These are phyloP conservation scores for Chernovozyma sophiae-reginae DNA, from an alignment of 1,139 yeast genomes.

Conservation along the genomic window DNA sequence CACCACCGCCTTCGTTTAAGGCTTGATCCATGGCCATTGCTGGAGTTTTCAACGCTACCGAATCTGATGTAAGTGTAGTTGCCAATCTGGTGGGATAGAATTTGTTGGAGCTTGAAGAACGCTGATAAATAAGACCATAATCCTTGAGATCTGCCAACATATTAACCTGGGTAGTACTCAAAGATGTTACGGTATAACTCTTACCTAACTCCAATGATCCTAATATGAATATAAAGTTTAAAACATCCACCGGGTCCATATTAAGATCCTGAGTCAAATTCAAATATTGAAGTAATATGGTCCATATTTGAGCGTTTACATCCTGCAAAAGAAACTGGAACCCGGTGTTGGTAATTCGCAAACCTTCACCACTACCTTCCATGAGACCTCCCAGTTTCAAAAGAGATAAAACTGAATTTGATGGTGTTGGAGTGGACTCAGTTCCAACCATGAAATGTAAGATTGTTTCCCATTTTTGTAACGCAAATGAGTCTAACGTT, in stretches of 20 bases:
- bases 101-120: slow-evolving; percentile 53
- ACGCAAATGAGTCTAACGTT: slow-evolving; percentile 76
- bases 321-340: slow-evolving; percentile 92
- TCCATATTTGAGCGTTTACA: slow-evolving; percentile 94
- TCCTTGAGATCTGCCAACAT: slow-evolving; percentile 90
- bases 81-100: slow-evolving; percentile 92
- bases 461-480: slow-evolving; percentile 89
- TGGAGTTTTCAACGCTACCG: slow-evolving; percentile 64
- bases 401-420: slow-evolving; percentile 61
- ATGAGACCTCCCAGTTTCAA: slow-evolving; percentile 77
- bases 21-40: slow-evolving; percentile 67
- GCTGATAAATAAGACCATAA: slow-evolving; percentile 85
- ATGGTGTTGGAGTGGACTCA: slow-evolving; percentile 59
- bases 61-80: slow-evolving; percentile 84
- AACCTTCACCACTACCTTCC: slow-evolving; percentile 53
- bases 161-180: slow-evolving; percentile 76
- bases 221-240: slow-evolving; percentile 86
- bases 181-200: slow-evolving; percentile 67
- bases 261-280: slow-evolving; percentile 77
- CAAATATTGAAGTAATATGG: slow-evolving; percentile 78
- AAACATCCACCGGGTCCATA: slow-evolving; percentile 95
- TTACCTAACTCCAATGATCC: slow-evolving; percentile 91
- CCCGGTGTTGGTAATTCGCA: slow-evolving; percentile 84
- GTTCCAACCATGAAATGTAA: slow-evolving; percentile 98
- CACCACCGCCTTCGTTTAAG: slow-evolving; percentile 20